These are phyloP conservation scores for Leccinellum rugosiceps DNA, from an alignment of 768 basidiomycete species.

Conservation along the genomic window DNA sequence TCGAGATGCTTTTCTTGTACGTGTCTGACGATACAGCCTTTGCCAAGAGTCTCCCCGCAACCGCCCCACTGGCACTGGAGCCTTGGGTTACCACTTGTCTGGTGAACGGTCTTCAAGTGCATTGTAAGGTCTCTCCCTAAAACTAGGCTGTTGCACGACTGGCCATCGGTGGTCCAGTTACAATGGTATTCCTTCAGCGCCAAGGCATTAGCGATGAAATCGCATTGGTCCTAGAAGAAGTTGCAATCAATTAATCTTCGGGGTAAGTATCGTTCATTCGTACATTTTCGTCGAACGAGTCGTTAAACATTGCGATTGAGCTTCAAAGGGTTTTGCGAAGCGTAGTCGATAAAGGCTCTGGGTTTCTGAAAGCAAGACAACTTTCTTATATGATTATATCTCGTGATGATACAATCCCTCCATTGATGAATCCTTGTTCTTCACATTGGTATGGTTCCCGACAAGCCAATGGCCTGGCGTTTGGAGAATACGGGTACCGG, in stretches of 20 bases:
- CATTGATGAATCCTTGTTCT: background rate
- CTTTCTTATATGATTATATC: slow-evolving; percentile 18
- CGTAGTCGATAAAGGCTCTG: background rate
- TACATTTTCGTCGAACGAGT: slow-evolving; percentile 15
- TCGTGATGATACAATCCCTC: background rate
- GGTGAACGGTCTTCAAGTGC: slow-evolving; percentile 16
- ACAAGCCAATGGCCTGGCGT: slow-evolving; percentile 15
- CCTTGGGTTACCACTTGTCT: background rate
- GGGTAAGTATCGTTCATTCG: background rate
- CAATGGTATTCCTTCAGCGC: slow-evolving; percentile 4
- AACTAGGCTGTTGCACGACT: slow-evolving; percentile 6
- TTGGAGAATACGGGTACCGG: background rate
- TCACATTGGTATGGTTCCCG: slow-evolving; percentile 15
- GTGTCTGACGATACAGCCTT: slow-evolving; percentile 17
- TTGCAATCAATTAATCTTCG: background rate
- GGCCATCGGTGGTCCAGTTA: slow-evolving; percentile 11
- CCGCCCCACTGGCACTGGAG: slow-evolving; percentile 14
- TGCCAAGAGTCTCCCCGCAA: slow-evolving; percentile 16
- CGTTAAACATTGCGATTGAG: slow-evolving; percentile 9
- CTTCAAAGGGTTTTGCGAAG: background rate
- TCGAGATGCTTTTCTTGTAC: slow-evolving; percentile 24
- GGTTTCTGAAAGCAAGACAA: background rate
- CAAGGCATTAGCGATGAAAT: slow-evolving; percentile 6
- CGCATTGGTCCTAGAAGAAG: slow-evolving; percentile 7
- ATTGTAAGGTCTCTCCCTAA: slow-evolving; percentile 13